Base-by-base conservation (phyloP, 352 stramenopile genomes). In the Globisporangium alternatum region DNA sequence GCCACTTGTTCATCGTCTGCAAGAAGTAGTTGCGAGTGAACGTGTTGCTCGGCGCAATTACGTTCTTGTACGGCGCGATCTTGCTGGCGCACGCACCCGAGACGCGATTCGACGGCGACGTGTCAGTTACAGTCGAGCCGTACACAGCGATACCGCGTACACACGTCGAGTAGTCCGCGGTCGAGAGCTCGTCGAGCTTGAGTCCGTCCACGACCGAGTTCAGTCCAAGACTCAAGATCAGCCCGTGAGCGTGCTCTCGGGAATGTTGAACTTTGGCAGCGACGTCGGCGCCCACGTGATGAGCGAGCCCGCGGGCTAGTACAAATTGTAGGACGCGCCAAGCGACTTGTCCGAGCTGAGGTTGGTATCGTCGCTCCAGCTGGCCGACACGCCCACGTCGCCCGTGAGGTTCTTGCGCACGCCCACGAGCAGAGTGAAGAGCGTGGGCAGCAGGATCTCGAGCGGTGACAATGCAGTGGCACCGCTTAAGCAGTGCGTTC, bases 11-110 rank as follows among this genome's bases (percentile, higher is more conserved):
- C 49, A 90, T 72, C 5, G 74, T 72, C 43, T 73, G 51, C 35
- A 72, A 49, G 60, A 90, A 90, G 66, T 90, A 90, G 21, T 76
- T 60, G 43, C 76, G 68, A 37, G 81, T 88, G 60, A 88, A 90
- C 6, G 69, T 62, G 25, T 70, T 78, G 56, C 88, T 71, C 3
- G 81, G 78, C 0, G 49, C 71, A 52, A 90, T 86, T 2, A 43
- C 81, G 60, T 88, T 72, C 62, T 90, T 89, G 62, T 76, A 86
- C 0, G 81, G 81, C 52, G 77, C 71, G 8, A 89, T 74, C 17
- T 81, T 79, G 44, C 65, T 56, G 0, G 44, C 66, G 28, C 81
- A 89, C 31, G 62, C 72, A 0, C 19, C 59, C 0, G 78, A 78
- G 1, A 87, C 35, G 8, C 55, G 52, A 61, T 73, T 80, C 2